Conservation (phyloP, 306 rosid species). For the Vicia sativa region DNA sequence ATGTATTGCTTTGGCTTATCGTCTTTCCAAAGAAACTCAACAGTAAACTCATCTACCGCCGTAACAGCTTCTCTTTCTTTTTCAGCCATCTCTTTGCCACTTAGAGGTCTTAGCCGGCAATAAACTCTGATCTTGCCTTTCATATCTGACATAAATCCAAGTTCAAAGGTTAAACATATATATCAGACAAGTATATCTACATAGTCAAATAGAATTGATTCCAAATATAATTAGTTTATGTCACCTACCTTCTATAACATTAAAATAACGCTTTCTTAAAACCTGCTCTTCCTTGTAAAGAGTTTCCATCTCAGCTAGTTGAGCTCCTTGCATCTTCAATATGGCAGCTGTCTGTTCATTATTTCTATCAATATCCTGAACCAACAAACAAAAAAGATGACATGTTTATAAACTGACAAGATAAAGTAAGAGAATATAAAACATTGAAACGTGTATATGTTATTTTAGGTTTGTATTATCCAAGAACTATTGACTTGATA, state of each 20-base stretch:
- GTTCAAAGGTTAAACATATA: slow-evolving; percentile 6
- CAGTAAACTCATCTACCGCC: slow-evolving; percentile 75
- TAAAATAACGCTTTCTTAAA: slow-evolving; percentile 87
- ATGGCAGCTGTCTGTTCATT: slow-evolving; percentile 93
- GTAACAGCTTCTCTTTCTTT: slow-evolving; percentile 52
- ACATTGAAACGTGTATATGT: not conserved
- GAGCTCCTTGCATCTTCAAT: slow-evolving; percentile 95
- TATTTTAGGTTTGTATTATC: not conserved
- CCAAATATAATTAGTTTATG: not conserved
- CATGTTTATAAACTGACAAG: not conserved
- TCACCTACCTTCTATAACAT: slow-evolving; percentile 80
- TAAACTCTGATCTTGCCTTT: slow-evolving; percentile 98
- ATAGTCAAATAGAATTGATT: not conserved
- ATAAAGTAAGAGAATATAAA: slow-evolving; percentile 9
- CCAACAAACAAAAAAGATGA: not conserved
- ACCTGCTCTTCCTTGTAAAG: slow-evolving; percentile 95
- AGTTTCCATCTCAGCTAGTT: slow-evolving; percentile 83
- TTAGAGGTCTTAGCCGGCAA: slow-evolving; percentile 83
- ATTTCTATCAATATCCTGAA: slow-evolving; percentile 94
- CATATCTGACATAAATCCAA: slow-evolving; percentile 69
- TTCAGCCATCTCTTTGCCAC: slow-evolving; percentile 68
- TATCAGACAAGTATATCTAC: slow-evolving; percentile 9
- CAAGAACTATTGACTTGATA: not conserved
- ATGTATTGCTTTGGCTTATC: slow-evolving; percentile 76
- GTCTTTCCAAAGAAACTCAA: slow-evolving; percentile 92